Base-by-base conservation (phyloP, 352 stramenopile genomes). In the Halophytophthora batemanensis region DNA sequence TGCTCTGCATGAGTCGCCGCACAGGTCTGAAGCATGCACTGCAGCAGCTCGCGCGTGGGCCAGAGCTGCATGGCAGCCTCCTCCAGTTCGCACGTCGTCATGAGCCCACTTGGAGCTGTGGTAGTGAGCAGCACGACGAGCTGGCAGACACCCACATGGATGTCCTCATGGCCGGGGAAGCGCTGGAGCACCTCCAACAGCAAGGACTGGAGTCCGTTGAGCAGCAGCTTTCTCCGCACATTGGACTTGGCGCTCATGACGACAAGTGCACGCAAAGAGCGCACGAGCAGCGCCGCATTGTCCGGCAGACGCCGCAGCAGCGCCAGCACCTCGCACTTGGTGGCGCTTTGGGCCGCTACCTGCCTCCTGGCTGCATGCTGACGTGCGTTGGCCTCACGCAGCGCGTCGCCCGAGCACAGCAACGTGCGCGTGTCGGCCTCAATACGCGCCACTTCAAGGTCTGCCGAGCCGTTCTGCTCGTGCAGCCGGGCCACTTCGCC, bases 271-370 rank as follows among this genome's bases (percentile, higher is more conserved):
- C 53, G 47, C 38, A 75, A 14, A 17, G 59, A 42, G 46, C 53
- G 42, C 35, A 44, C 39, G 47, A 70, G 66, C 28, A 75, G 37
- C 7, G 13, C 28, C 15, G 64, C 59, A 23, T 69, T 66, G n/a
- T 25, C 33, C 8, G 51, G 43, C 44, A 69, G 69, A 40, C 54
- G 66, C 3, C 52, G 59, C 40, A 57, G 29, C 40, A 72, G 38
- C 2, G 47, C 43, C 13, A 75, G 31, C 40, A 62, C 53, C 45
- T 75, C 66, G 43, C 62, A 69, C 29, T 64, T 68, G 14, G 67
- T 42, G 15, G 58, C 35, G 35, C 47, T 45, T 45, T 56, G 49
- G 15, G 28, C 53, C 33, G 47, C 53, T 18, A 66, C 47, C 11
- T 44, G 38, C 5, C 23, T 14, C 18, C 59, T 54, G n/a, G 46